Evolutionary conservation across 2,329 filamentous ascomycete genomes (phyloP).

Genomic region (Phyllachora maydis): DNA sequence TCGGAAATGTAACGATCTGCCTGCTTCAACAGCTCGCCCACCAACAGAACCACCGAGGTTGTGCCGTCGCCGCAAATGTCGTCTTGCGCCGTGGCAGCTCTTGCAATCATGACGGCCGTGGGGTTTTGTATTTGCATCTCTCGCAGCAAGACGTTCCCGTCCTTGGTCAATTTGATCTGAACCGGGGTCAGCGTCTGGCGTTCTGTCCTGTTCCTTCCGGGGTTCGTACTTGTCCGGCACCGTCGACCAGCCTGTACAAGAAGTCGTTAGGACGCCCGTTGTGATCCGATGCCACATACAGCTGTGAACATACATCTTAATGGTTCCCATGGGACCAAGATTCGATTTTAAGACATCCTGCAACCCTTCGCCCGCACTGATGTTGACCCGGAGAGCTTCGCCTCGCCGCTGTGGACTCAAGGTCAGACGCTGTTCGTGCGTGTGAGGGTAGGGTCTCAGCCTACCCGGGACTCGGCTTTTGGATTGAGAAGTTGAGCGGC

Average conservation of each 20-base stretch:
- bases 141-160: constrained; percentile 70
- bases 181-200: constrained; percentile 6
- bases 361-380: constrained; percentile 82
- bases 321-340: constrained; percentile 76
- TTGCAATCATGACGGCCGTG: constrained; percentile 69
- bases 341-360: constrained; percentile 94
- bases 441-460: constrained; percentile 13
- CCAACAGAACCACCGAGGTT: constrained; percentile 84
- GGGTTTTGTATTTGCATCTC: constrained; percentile 96
- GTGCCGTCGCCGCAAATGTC: constrained; percentile 97
- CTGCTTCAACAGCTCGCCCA: constrained; percentile 95
- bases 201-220: too few species aligned
- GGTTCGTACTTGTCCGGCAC: constrained; percentile 39
- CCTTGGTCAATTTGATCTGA: constrained; percentile 96
- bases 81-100: constrained; percentile 88
- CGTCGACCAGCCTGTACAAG: constrained; percentile 41
- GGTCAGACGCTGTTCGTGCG: constrained; percentile 13
- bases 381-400: constrained; percentile 93
- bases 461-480: constrained; percentile 90
- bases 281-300: neutral
- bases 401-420: constrained; percentile 58
- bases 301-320: constrained; percentile 81
- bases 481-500: constrained; percentile 96
- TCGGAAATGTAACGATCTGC: constrained; percentile 91
- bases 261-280: constrained; percentile 1